phyloP scores from a whole-genome alignment of 768 basidiomycete species.

The Agaricus bisporus region DNA sequence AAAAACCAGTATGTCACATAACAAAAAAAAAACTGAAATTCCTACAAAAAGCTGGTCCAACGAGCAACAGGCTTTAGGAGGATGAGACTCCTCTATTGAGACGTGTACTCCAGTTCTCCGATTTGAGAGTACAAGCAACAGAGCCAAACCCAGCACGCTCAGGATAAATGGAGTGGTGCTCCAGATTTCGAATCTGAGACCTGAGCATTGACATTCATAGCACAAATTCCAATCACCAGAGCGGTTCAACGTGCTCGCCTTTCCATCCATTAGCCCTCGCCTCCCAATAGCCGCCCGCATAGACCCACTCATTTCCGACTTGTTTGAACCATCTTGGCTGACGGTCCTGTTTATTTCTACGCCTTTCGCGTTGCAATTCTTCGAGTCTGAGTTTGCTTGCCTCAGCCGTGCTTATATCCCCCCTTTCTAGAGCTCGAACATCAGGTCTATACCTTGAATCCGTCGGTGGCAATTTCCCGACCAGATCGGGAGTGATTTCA shows the following conservation, averaged over 20 bases:
- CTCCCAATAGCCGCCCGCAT: constrained; percentile 83
- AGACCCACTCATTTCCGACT: constrained; percentile 67
- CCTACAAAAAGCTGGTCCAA: too few relatives aligned
- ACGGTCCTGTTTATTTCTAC: constrained; percentile 51
- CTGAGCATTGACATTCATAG: too few relatives aligned
- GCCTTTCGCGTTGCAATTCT: constrained; percentile 69
- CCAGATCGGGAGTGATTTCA: constrained; percentile 65
- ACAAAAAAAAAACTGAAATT: too few relatives aligned
- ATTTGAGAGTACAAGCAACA: background rate
- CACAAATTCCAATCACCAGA: constrained; percentile 49
- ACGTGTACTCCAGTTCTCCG: background rate
- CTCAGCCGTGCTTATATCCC: constrained; percentile 66
- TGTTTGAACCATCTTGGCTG: constrained; percentile 73
- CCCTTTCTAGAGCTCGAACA: constrained; percentile 78
- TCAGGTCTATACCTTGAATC: constrained; percentile 82
- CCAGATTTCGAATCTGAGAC: background rate
- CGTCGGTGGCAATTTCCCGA: constrained; percentile 63
- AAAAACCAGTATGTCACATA: too few relatives aligned
- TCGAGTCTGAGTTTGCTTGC: constrained; percentile 66
- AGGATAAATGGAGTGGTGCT: too few relatives aligned
- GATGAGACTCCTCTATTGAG: too few relatives aligned
- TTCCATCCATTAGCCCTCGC: constrained; percentile 61
- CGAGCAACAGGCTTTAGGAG: too few relatives aligned
- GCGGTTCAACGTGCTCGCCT: constrained; percentile 34
- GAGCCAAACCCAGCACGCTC: too few relatives aligned